Base-by-base conservation (phyloP, 2,329 filamentous ascomycete genomes). In the Penicillium sp. region DNA sequence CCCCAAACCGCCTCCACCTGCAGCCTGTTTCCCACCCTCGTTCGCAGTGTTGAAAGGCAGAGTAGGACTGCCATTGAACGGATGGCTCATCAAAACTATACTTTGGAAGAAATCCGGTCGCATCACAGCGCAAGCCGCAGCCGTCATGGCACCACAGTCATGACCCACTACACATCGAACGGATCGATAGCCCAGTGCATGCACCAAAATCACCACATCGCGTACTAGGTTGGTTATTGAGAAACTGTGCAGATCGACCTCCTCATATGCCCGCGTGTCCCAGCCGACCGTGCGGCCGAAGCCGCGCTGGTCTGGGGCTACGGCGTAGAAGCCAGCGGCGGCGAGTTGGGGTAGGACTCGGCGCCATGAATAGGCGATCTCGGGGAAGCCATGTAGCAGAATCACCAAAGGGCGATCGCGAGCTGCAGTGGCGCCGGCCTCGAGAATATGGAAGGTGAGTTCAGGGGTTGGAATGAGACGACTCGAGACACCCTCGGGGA, bases 321-420 rank as follows among this genome's bases (percentile, higher is more conserved):
- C 78, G 43, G 82, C 81, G 59, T 82, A 76, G 65, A 81, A 86
- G 23, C 82, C 82, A 5, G 75, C 71, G 0, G 68, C 64, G 4
- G 82, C 79, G n/a, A 87, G 69, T 0, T 69, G 61, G 6, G 76
- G 74, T 57, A 87, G 74, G 28, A 85, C 67, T 46, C 81, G 80
- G 42, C 83, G 78, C 82, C 83, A 87, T 38, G 82, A 85, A 62
- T 77, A 87, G 23, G 84, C 81, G 2, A 87, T 71, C 59, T 86
- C 83, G 1, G 84, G 84, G 52, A 79, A 87, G 29, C 84, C 84
- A 64, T 85, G 83, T 39, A 79, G 75, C 40, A 84, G 77, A 6
- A 86, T 62, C 7, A 86, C 67, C 9, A 86, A 72, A 1, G 81
- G 81, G 6, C 69, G 72, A 20, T 67, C 57, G 11, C 58, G 62